phyloP scores from a whole-genome alignment of 768 basidiomycete species.

The Rhodocollybia butyracea region DNA sequence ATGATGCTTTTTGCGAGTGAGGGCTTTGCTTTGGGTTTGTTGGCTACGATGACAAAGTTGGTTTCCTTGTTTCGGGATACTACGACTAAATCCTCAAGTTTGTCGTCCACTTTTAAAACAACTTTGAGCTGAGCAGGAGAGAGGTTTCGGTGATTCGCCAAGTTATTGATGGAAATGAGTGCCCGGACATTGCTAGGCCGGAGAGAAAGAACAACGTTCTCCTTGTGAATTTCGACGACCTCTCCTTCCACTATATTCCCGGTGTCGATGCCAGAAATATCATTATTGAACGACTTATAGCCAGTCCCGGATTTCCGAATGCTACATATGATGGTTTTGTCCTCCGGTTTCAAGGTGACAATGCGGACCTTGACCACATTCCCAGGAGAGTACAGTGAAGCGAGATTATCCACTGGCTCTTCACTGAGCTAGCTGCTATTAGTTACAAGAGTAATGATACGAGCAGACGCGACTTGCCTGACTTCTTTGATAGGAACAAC shows the following conservation, averaged over 20 bases:
- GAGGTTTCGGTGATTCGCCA: conserved; percentile 76
- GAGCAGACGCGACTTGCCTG: conserved; percentile 45
- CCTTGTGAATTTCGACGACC: conserved; percentile 80
- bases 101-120: conserved; percentile 64
- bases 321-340: conserved; percentile 73
- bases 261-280: conserved; percentile 74
- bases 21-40: conserved; percentile 58
- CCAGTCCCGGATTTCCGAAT: conserved; percentile 72
- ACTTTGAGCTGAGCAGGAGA: conserved; percentile 63
- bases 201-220: conserved; percentile 75
- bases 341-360: conserved; percentile 54
- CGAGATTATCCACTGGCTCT: conserved; percentile 48
- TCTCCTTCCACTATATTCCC: conserved; percentile 69
- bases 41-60: conserved; percentile 82
- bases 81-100: conserved; percentile 77
- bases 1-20: conserved; percentile 47
- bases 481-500: conserved; percentile 78
- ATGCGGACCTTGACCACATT: conserved; percentile 86
- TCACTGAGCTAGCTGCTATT: conserved; percentile 49
- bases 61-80: conserved; percentile 86
- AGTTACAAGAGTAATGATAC: neutral
- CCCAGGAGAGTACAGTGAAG: conserved; percentile 70
- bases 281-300: conserved; percentile 44
- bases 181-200: conserved; percentile 69
- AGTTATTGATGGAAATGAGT: conserved; percentile 80